Conservation (phyloP, 2,329 filamentous ascomycete species). For the Arachnomyces sp. region DNA sequence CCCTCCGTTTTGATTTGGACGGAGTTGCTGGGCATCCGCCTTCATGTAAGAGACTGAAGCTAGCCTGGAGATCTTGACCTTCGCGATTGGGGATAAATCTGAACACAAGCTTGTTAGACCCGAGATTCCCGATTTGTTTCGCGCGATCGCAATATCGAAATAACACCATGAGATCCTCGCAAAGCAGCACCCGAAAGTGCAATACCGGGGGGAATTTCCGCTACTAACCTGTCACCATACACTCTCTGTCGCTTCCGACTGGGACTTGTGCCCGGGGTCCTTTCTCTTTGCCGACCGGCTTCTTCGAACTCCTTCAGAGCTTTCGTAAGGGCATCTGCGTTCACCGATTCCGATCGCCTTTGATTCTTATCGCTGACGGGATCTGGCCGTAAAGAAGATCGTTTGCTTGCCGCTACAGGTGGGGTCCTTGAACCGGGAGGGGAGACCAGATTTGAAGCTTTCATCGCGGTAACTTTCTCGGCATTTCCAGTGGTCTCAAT, state of each 20-base stretch:
- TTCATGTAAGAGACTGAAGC: constrained; percentile 84
- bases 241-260: constrained; percentile 61
- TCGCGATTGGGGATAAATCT: constrained; percentile 94
- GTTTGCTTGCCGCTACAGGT: constrained; percentile 47
- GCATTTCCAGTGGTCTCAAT: too few relatives aligned
- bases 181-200: too few relatives aligned
- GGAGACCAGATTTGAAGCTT: constrained; percentile 28
- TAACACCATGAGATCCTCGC: too few relatives aligned
- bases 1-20: constrained; percentile 73
- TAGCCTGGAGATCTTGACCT: constrained; percentile 86
- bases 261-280: constrained; percentile 57
- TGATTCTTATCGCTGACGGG: constrained; percentile 19
- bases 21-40: constrained; percentile 89
- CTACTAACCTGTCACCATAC: constrained; percentile 53
- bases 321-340: constrained; percentile 51
- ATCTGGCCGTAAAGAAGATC: constrained; percentile 25
- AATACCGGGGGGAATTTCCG: too few relatives aligned
- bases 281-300: constrained; percentile 49
- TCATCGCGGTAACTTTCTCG: too few relatives aligned
- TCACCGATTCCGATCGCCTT: constrained; percentile 44
- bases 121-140: too few relatives aligned
- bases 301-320: constrained; percentile 56
- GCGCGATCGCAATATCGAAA: not conserved
- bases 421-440: constrained; percentile 54
- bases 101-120: constrained; percentile 10